Evolutionary conservation across 257 asterid genomes (phyloP), one percentile per base, ranked within the genome.

Genomic region (Plantago ovata): DNA sequence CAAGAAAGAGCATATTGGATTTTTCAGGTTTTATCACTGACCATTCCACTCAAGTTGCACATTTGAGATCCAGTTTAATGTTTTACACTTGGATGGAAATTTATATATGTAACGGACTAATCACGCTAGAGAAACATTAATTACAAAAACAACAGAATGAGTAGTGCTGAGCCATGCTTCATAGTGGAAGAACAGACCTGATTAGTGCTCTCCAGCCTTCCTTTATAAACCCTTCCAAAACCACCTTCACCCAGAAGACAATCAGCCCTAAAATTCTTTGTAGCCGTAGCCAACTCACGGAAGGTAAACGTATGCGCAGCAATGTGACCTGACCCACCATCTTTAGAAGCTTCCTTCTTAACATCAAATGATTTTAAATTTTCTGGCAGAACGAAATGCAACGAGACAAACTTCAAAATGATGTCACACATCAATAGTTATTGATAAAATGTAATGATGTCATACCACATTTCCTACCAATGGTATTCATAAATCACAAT

Each of bases 211-310:
- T 87, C 96, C 45, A 87, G 62, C 32, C 79, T 69, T 61, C 95
- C 95, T 75, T 77, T 78, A 63, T 85, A 85, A 55, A 89, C 97
- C 74, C 87, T 81, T 53, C 97, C 95, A 58, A 89, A 85, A 58
- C 97, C 97, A 68, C 97, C 97, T 78, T 89, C 97, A 33, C 97
- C 95, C 68, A 86, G 72, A 40, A 85, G 83, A 77, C 94, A 91
- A 70, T 91, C 95, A 13, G 86, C 84, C 78, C 95, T 75, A 66
- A 87, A 87, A 70, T 87, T 78, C 77, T 85, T 87, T 51, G 98
- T 81, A 55, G 96, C 98, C 14, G 76, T 73, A 38, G 96, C 98
- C 72, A 91, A 75, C 69, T 91, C 95, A 56, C 87, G 95, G 73
- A 91, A 87, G 62, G 96, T 80, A 72, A 91, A 87, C 6, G 93